These are phyloP conservation scores for Boletus sp. DNA, from an alignment of 1,284 basidiomycete genomes.

Conservation along the genomic window DNA sequence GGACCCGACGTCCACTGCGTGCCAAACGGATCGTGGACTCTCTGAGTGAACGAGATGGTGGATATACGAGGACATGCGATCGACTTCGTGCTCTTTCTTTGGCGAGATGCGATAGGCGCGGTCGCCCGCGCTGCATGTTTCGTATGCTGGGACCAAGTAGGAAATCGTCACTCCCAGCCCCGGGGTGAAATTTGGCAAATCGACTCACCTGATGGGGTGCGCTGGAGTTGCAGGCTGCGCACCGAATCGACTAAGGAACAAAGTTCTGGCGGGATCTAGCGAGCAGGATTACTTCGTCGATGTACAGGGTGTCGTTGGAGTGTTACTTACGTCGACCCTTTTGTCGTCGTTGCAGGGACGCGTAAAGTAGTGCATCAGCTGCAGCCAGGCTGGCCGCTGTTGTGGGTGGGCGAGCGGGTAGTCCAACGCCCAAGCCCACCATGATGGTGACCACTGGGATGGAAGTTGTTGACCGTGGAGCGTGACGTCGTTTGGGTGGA, in stretches of 20 bases:
- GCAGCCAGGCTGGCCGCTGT: constrained; percentile 24
- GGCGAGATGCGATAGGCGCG: constrained; percentile 46
- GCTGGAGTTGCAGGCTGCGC: constrained; percentile 28
- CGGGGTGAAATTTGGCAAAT: not conserved
- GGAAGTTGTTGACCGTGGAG: constrained; percentile 9
- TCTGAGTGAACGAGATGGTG: constrained; percentile 22
- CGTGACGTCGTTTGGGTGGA: constrained; percentile 30
- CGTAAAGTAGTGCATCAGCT: constrained; percentile 25
- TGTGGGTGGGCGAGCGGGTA: too few relatives aligned
- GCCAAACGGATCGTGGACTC: constrained; percentile 22
- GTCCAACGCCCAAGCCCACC: constrained; percentile 31
- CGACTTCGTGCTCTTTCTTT: constrained; percentile 53
- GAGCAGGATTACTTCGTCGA: not conserved
- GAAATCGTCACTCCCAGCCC: not conserved
- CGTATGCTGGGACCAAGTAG: constrained; percentile 10
- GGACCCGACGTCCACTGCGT: constrained; percentile 50
- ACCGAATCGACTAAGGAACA: constrained; percentile 24
- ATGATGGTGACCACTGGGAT: constrained; percentile 24
- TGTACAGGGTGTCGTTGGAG: not conserved
- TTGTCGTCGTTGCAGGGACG: constrained; percentile 15
- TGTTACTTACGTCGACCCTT: constrained; percentile 17
- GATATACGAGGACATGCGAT: constrained; percentile 42
- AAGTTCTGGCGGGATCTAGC: constrained; percentile 29
- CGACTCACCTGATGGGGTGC: constrained; percentile 17
- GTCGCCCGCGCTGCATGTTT: constrained; percentile 3